Percentiles rank a stretch among this genome's conserved stretches.
These are phyloP conservation scores for Pyrenopolyporus hunteri DNA, from an alignment of 495 filamentous ascomycete species.

Conservation along the genomic window DNA sequence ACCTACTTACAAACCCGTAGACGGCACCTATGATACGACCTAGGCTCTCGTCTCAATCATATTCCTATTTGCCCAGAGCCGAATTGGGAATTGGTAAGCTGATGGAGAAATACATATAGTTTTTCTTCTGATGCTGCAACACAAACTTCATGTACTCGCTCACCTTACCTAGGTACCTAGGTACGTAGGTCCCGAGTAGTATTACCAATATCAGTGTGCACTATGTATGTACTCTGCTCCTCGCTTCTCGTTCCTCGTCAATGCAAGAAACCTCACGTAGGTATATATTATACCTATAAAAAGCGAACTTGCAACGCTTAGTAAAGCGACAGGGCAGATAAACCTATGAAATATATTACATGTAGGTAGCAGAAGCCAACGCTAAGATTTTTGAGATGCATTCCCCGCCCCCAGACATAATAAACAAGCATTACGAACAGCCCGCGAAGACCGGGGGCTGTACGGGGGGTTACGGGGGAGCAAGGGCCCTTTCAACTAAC, in stretches of 20 bases:
- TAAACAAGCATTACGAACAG: slow-evolving; percentile 29
- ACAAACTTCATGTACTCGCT: slow-evolving; percentile 3
- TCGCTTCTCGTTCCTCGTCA: too few species aligned
- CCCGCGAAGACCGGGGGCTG: not conserved
- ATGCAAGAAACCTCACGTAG: too few species aligned
- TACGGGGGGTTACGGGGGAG: too few species aligned
- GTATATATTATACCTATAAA: not conserved
- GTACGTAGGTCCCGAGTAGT: too few species aligned
- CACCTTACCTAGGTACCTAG: slow-evolving; percentile 8
- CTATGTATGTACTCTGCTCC: too few species aligned
- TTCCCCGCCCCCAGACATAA: slow-evolving; percentile 37
- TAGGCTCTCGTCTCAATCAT: too few species aligned
- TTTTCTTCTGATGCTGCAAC: slow-evolving; percentile 5
- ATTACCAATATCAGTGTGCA: too few species aligned
- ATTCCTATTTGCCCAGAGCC: not conserved
- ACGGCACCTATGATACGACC: too few species aligned
- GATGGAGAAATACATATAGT: slow-evolving; percentile 1
- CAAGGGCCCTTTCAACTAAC: slow-evolving; percentile 28
- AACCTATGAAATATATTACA: not conserved
- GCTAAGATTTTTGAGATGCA: slow-evolving; percentile 1
- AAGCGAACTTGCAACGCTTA: not conserved
- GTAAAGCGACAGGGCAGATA: not conserved
- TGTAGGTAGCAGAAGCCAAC: not conserved
- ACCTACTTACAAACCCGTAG: too few species aligned
- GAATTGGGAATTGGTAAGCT: slow-evolving; percentile 10